These are phyloP conservation scores for Phlegmacium glaucopus DNA, from an alignment of 768 basidiomycete genomes.

Conservation along the genomic window DNA sequence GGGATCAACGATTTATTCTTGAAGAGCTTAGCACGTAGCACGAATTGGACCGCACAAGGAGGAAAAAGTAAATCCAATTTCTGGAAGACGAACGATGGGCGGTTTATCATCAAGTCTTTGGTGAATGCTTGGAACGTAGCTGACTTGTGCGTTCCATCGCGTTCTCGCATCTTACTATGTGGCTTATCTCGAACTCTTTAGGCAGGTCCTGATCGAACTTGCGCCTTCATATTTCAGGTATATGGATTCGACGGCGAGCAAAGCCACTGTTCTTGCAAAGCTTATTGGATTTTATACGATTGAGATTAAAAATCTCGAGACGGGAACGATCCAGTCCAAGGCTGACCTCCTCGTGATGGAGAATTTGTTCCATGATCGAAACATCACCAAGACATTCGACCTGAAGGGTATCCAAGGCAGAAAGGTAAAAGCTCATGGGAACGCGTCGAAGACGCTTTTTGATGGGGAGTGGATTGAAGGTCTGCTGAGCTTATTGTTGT, in stretches of 20 bases:
- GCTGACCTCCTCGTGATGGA: conserved; percentile 84
- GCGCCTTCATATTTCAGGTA: conserved; percentile 79
- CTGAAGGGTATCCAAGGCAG: conserved; percentile 81
- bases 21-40: conserved; percentile 55
- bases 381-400: conserved; percentile 70
- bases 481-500: conserved; percentile 18
- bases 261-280: conserved; percentile 71
- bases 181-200: conserved; percentile 20
- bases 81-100: conserved; percentile 77
- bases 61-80: conserved; percentile 82
- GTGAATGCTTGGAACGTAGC: conserved; percentile 87
- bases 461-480: conserved; percentile 88
- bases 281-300: conserved; percentile 80
- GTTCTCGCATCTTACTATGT: background rate
- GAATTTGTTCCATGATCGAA: conserved; percentile 73
- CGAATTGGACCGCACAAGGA: conserved; percentile 71
- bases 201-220: conserved; percentile 75
- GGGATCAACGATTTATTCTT: conserved; percentile 61
- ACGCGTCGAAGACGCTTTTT: conserved; percentile 57
- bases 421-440: conserved; percentile 56
- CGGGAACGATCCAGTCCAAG: conserved; percentile 58
- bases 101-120: conserved; percentile 81
- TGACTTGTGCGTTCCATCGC: conserved; percentile 56
- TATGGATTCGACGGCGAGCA: conserved; percentile 65
- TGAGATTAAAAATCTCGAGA: conserved; percentile 71